A percentile compares a stretch with the other conserved stretches of the same genome.
Evolutionary conservation across 139 green algal species (phyloP).

Genomic region (Helicosporidium sp.): DNA sequence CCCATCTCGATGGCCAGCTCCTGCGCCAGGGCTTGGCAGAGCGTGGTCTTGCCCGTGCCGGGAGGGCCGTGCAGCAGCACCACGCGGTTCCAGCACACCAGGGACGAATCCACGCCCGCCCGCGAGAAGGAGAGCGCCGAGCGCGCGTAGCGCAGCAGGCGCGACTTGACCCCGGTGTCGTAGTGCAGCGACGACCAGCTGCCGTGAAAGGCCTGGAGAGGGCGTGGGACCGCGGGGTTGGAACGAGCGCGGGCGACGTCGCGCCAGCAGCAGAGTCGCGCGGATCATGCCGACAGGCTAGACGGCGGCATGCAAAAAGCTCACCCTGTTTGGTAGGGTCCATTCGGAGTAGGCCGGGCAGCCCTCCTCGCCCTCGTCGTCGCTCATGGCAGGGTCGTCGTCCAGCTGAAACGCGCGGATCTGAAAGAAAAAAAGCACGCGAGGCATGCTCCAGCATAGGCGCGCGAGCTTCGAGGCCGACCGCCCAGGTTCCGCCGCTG

Average conservation of each 20-base stretch:
- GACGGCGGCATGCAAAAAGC: conserved; percentile 1
- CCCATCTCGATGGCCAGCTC: conserved; percentile 50
- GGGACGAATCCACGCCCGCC: conserved; percentile 37
- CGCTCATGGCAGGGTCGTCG: conserved; percentile 41
- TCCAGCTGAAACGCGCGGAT: conserved; percentile 31
- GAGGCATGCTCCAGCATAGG: neutral
- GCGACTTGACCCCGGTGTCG: conserved; percentile 50
- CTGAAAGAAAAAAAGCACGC: conserved; percentile 2
- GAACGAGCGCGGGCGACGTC: neutral
- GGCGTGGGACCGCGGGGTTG: no score
- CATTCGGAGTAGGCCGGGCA: conserved; percentile 48
- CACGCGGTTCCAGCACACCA: conserved; percentile 75
- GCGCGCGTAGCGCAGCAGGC: conserved; percentile 60
- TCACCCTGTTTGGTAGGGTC: conserved; percentile 32
- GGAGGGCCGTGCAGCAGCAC: conserved; percentile 80
- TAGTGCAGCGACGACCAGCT: conserved; percentile 69
- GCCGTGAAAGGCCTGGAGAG: conserved; percentile 27
- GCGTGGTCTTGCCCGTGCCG: conserved; percentile 57
- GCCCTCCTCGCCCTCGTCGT: conserved; percentile 55
- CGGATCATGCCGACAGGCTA: neutral
- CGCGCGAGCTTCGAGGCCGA: neutral
- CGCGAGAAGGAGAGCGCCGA: conserved; percentile 74
- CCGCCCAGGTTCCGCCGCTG: no score
- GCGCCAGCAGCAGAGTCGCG: neutral
- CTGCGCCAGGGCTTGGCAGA: conserved; percentile 72